Evolutionary conservation across 2,329 filamentous ascomycete species (phyloP), one percentile per base, ranked within the genome.

Genomic region (Colletotrichum sp.): DNA sequence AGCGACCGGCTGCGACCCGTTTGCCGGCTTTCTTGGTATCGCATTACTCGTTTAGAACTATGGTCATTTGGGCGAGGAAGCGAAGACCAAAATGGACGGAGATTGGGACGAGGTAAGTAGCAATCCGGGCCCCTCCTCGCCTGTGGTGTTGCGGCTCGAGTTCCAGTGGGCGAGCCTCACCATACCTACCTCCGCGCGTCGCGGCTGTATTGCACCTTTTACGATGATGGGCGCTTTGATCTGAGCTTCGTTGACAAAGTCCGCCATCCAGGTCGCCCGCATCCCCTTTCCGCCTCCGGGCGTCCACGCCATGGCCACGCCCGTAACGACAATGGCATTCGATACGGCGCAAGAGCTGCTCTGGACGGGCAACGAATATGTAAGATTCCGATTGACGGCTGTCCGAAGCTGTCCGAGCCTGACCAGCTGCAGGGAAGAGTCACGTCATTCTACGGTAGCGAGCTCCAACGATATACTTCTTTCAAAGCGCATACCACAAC

Each of bases 341-440:
- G 97, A 99, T 84, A 94, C 94, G 73, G 89, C 90, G 52, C 94
- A 98, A 83, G 97, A 99, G 84, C 90, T 99, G 43, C 86, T 99
- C 69, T 99, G 97, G 97, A 92, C 93, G 4, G 97, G 96, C 62
- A 98, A 97, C 84, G 95, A 97, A 86, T 95, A 93, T 89, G 95
- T 97, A 88, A 87, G 91, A 80, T 75, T 3, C 48, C 30, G 12
- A 3, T 61, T 14, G 43, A 30, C 34, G 26, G 36, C 61, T 28
- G n/a, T 34, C 24, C 18, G 14, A 58, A 5, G 34, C 32, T 43
- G 55, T 12, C 32, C 16, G 4, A 67, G 52, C 78, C 79, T 85
- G 69, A 85, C 79, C 56, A 16, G 30, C 43, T 67, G 21, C 71
- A 98, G 95, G 97, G 97, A 77, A 93, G 96, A 78, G 92, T 98